Conservation (phyloP, 2,329 filamentous ascomycete genomes). For the Pleurostoma richardsiae region DNA sequence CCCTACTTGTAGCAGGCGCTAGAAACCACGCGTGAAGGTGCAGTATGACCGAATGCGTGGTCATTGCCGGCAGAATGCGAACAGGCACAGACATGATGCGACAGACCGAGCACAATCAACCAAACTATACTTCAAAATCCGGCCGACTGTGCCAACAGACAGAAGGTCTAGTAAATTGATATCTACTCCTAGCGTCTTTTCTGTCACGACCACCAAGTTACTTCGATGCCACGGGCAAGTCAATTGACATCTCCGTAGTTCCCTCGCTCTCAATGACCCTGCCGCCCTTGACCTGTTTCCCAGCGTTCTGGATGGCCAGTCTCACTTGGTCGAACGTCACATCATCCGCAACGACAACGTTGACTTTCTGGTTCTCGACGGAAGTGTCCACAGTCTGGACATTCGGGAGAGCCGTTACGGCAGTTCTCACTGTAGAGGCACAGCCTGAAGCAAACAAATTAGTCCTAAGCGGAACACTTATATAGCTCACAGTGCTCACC, state of each 20-base stretch:
- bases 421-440: background rate
- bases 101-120: background rate
- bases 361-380: slow-evolving; percentile 1
- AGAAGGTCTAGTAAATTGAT: background rate
- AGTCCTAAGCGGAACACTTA: background rate
- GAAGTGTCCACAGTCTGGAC: slow-evolving; percentile 1
- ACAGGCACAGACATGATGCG: background rate
- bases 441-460: background rate
- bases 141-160: background rate
- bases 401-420: background rate
- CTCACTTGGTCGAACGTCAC: slow-evolving; percentile 2
- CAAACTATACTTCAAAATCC: background rate
- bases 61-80: background rate
- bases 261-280: background rate
- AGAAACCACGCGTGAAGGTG: background rate
- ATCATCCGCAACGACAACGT: slow-evolving; percentile 1
- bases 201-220: background rate
- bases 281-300: slow-evolving; percentile 1
- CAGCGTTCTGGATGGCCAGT: slow-evolving; percentile 1
- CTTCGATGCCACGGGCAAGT: background rate
- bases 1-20: background rate
- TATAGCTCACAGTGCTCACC: background rate
- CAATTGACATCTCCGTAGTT: background rate
- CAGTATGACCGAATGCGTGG: background rate
- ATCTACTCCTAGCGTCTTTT: background rate